Evolutionary conservation across 1,139 yeast genomes (phyloP).

Genomic region (Hyphopichia pseudoburtonii): DNA sequence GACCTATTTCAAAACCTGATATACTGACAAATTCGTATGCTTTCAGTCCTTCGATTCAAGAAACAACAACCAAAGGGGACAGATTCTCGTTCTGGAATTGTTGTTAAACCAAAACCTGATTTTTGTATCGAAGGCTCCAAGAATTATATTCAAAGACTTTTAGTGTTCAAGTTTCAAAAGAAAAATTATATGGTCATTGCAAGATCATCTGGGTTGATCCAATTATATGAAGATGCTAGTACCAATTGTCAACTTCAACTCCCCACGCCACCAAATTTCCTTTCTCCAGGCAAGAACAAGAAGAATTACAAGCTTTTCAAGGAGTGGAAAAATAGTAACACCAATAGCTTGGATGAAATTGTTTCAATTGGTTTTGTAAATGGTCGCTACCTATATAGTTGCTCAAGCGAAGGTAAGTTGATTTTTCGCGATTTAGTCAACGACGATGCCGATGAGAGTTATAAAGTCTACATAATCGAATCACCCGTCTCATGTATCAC

Average conservation of each 20-base stretch:
- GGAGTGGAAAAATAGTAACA: constrained; percentile 38
- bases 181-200: constrained; percentile 26
- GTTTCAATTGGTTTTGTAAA: constrained; percentile 28
- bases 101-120: constrained; percentile 17
- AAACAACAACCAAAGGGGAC: constrained; percentile 1
- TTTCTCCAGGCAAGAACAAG: constrained; percentile 3
- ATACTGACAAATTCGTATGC: constrained; percentile 10
- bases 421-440: constrained; percentile 44
- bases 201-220: constrained; percentile 30
- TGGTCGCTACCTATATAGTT: constrained; percentile 38
- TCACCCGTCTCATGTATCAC: constrained; percentile 39
- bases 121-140: constrained; percentile 17
- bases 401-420: constrained; percentile 46
- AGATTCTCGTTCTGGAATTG: constrained; percentile 6
- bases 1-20: too few species aligned
- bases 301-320: constrained; percentile 25
- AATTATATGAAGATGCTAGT: constrained; percentile 24
- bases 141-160: constrained; percentile 20
- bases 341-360: constrained; percentile 19
- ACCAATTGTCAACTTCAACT: neutral
- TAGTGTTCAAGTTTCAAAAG: constrained; percentile 20
- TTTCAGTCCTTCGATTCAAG: constrained; percentile 13
- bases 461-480: constrained; percentile 27
- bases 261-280: too few species aligned
- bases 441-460: constrained; percentile 37